These are phyloP conservation scores for Massarina eburnea DNA, from an alignment of 2,329 filamentous ascomycete genomes.

Conservation along the genomic window DNA sequence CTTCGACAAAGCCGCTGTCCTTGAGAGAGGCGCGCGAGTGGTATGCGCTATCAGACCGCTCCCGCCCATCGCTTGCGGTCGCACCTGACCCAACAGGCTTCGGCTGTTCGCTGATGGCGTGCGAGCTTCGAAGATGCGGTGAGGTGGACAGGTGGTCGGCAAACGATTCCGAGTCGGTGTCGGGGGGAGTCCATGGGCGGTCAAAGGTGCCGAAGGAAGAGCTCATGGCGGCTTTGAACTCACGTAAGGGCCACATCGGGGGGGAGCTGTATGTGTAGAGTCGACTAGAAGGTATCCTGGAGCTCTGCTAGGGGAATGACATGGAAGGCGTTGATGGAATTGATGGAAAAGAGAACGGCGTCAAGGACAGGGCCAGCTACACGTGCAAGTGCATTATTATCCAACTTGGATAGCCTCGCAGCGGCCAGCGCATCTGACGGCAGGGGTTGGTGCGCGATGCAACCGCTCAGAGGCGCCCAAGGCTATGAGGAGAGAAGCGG, in stretches of 20 bases:
- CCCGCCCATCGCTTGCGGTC: background rate
- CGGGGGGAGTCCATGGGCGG: conserved; percentile 36
- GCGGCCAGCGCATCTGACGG: too few species aligned
- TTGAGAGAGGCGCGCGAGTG: background rate
- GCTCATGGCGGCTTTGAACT: conserved; percentile 20
- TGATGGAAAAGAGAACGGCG: too few species aligned
- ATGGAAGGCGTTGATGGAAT: too few species aligned
- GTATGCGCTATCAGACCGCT: background rate
- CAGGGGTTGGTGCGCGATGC: too few species aligned
- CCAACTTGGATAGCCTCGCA: too few species aligned
- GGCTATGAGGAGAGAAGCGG: background rate
- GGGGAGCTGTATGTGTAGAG: background rate
- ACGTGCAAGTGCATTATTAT: too few species aligned
- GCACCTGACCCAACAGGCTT: background rate
- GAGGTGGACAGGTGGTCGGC: conserved; percentile 17
- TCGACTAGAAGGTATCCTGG: too few species aligned
- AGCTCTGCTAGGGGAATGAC: too few species aligned
- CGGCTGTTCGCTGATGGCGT: conserved; percentile 3
- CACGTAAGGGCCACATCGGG: conserved; percentile 13
- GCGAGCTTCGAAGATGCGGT: conserved; percentile 5
- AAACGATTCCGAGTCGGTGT: conserved; percentile 28
- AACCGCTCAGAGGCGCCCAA: background rate
- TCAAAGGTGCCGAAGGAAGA: conserved; percentile 13
- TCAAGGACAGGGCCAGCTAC: too few species aligned
- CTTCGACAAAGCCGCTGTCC: background rate